Base-by-base conservation (phyloP, 2,329 filamentous ascomycete genomes). In the Xylariales sp. region DNA sequence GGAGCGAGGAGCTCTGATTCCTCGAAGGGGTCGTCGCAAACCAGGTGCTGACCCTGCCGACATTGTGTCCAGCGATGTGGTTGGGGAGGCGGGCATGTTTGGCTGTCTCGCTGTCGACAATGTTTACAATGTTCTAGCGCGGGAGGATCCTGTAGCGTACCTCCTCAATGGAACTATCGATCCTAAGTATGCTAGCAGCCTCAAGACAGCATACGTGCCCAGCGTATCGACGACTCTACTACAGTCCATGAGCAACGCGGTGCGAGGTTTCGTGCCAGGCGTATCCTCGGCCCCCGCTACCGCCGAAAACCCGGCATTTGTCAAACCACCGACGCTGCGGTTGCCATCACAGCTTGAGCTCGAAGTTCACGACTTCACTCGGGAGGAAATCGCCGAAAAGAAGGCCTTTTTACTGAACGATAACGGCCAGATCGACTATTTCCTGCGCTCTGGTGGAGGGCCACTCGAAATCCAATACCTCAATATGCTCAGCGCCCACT, bases 401-500 rank as follows among this genome's bases (percentile, higher is more conserved):
- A 83, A 91, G 50, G 89, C 90, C 47, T 83, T 81, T 44, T 61
- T 95, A 6, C 76, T 98, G 4, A 98, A 98, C 50, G 93, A 98
- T 52, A 97, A 97, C 48, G 91, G 90, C 0, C 93, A 98, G 62
- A 83, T 98, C 28, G 93, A 98, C 59, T 98, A 81, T 62, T 94
- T 84, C 52, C 67, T 98, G 33, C 81, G 81, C 33, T 89, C 88
- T 6, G 86, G 88, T 1, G 85, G 87, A 2, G 93, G 93, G 0
- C 84, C 90, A 4, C 68, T 98, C 24, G 93, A 95, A 61, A 89
- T 96, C 17, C 90, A 97, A 62, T 98, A 98, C 57, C 64, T 97
- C 24, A 96, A 95, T 49, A 98, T 98, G 93, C 66, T 98, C 38
- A 87, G 88, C 40, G 93, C 93, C 7, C 93, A 98, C 61, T 89